These are phyloP conservation scores for Trichocladium uniseriatum DNA, from an alignment of 495 filamentous ascomycete species.

Conservation along the genomic window DNA sequence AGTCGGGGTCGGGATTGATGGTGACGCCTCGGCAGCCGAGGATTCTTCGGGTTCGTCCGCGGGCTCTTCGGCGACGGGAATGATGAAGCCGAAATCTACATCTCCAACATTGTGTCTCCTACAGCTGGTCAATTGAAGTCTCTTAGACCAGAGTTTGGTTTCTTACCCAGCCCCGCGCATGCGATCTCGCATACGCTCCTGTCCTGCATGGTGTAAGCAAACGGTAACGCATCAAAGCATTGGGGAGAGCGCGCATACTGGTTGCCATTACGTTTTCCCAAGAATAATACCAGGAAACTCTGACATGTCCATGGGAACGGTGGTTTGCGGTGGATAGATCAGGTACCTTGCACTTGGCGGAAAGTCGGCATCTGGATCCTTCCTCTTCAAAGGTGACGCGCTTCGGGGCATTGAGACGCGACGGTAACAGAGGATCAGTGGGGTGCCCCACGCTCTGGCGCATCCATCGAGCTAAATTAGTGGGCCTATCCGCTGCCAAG, in stretches of 20 bases:
- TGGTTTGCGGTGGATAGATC: neutral
- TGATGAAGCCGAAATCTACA: conserved; percentile 35
- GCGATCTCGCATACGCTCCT: conserved; percentile 43
- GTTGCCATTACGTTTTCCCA: conserved; percentile 14
- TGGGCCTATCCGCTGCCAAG: too few species aligned
- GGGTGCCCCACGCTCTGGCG: too few species aligned
- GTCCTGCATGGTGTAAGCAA: conserved; percentile 17
- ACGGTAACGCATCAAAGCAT: too few species aligned
- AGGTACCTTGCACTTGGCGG: too few species aligned
- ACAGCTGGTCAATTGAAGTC: neutral
- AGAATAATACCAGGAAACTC: neutral
- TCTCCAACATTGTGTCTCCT: conserved; percentile 38
- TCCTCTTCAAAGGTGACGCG: neutral
- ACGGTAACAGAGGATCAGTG: neutral
- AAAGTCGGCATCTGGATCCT: neutral
- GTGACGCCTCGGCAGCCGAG: conserved; percentile 7
- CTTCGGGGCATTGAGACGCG: conserved; percentile 1
- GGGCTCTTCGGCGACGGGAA: conserved; percentile 26
- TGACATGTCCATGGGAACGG: neutral
- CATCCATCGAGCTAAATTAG: too few species aligned
- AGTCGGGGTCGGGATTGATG: conserved; percentile 13
- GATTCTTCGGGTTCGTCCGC: neutral
- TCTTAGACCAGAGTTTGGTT: neutral
- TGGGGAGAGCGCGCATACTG: conserved; percentile 8
- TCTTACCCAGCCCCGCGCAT: conserved; percentile 42